Percentiles rank a stretch among this genome's conserved stretches.
These are phyloP conservation scores for Fragaria vesca DNA, from an alignment of 306 rosid species.

Conservation along the genomic window DNA sequence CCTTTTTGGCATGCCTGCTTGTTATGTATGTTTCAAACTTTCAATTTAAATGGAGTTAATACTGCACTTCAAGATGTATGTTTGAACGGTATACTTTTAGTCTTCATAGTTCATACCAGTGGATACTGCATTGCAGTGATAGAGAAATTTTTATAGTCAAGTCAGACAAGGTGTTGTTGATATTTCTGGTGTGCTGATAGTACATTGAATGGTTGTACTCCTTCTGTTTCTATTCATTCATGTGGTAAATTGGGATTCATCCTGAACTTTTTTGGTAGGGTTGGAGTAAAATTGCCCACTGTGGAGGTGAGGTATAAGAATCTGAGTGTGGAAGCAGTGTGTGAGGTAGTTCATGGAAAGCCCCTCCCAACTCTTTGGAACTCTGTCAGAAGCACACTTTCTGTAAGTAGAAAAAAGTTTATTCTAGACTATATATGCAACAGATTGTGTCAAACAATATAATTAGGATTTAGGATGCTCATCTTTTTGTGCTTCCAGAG, in stretches of 20 bases:
- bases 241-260: neutral
- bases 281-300: constrained; percentile 55
- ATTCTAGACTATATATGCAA: neutral
- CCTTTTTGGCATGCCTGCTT: neutral
- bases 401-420: constrained; percentile 36
- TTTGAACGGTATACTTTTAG: neutral
- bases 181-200: neutral
- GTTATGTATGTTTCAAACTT: neutral
- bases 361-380: constrained; percentile 76
- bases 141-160: neutral
- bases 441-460: neutral
- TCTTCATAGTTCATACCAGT: neutral
- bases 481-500: neutral
- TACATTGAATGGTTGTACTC: neutral
- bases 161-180: neutral
- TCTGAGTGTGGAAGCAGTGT: constrained; percentile 55
- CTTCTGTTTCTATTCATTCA: neutral
- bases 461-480: neutral
- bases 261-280: constrained; percentile 34
- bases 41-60: neutral
- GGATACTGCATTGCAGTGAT: neutral
- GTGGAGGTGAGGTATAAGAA: constrained; percentile 65
- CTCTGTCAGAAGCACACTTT: constrained; percentile 39
- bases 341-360: constrained; percentile 65
- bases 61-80: neutral